Base-by-base conservation (phyloP, 2,329 filamentous ascomycete species). In the Chaetothyriales sp. region DNA sequence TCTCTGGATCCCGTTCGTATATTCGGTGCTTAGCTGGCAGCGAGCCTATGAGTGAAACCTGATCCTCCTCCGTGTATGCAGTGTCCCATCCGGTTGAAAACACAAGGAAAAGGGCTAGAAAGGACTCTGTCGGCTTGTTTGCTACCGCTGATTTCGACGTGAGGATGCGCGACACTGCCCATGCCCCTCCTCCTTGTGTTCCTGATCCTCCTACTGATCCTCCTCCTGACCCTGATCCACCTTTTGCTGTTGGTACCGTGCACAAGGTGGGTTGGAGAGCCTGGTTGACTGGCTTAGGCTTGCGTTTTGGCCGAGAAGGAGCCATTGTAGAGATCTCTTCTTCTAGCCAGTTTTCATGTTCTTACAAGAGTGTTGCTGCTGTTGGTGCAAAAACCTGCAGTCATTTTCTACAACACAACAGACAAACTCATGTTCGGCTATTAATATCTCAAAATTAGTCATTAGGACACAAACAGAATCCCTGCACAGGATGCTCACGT, bases 21-120 rank as follows among this genome's bases (percentile, higher is more conserved):
- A 50, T 49, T 18, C 50, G 53, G 43, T 55, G 50, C 5, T 45
- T 26, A 19, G 49, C 39, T 8, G 58, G 58, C 10, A 60, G 44
- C 18, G 44, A 52, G 22, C 55, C 49, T 25, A 60, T 59, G 46
- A 59, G 53, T 5, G 20, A 43, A 7, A 53, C 51, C 43, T 60
- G 57, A 45, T 60, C 55, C 5, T 50, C 50, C 10, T 57, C 55
- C 12, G 50, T 52, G 50, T 59, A 60, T 26, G 26, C 46, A 10
- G 47, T 50, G 18, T 51, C 39, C 57, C 58, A 60, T 6, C 44
- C 48, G 6, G 55, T 55, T 20, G 59, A 47, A 39, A 52, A 55
- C 12, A 46, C 50, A 25, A 53, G 49, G 15, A 59, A 50, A 48
- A 60, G 59, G 3, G 52, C 45, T 42, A 56, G 57, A 10, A 60